These are phyloP conservation scores for Cinnamomum chago DNA, from an alignment of 164 flowering plant species.

Conservation along the genomic window DNA sequence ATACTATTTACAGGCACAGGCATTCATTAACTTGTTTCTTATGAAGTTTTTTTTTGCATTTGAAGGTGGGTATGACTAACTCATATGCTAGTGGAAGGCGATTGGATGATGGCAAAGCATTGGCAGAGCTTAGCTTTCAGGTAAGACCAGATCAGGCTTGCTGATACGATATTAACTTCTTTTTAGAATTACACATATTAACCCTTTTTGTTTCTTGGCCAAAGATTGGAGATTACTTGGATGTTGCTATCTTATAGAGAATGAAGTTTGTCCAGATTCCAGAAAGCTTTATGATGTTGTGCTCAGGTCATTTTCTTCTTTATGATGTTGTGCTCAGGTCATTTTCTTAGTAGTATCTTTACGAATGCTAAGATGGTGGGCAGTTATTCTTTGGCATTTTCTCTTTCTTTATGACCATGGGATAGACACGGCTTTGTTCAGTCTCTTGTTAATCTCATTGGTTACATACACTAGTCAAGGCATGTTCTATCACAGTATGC, in stretches of 20 bases:
- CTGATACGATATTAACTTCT: too few relatives aligned
- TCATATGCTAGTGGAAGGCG: constrained; percentile 67
- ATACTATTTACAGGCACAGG: too few relatives aligned
- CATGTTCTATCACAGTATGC: neutral
- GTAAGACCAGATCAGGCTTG: constrained; percentile 25
- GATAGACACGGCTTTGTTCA: neutral
- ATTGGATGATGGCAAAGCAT: constrained; percentile 60
- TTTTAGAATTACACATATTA: too few relatives aligned
- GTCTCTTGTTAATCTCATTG: neutral
- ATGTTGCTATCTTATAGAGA: constrained; percentile 70
- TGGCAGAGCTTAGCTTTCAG: constrained; percentile 81
- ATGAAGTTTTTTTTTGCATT: neutral
- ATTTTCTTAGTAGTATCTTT: neutral
- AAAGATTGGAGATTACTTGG: constrained; percentile 94
- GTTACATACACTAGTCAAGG: neutral
- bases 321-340: neutral
- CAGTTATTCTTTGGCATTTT: neutral
- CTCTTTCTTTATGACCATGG: neutral
- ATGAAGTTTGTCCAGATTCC: neutral
- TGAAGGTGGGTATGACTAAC: constrained; percentile 80
- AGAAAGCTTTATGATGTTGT: neutral
- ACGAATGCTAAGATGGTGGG: neutral
- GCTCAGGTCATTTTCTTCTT: neutral
- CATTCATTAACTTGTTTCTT: too few relatives aligned
- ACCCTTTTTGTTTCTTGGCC: too few relatives aligned